A percentile compares a stretch with the other conserved stretches of the same genome.
Evolutionary conservation across 768 basidiomycete genomes (phyloP).

Genomic region (Hortiboletus campestris): DNA sequence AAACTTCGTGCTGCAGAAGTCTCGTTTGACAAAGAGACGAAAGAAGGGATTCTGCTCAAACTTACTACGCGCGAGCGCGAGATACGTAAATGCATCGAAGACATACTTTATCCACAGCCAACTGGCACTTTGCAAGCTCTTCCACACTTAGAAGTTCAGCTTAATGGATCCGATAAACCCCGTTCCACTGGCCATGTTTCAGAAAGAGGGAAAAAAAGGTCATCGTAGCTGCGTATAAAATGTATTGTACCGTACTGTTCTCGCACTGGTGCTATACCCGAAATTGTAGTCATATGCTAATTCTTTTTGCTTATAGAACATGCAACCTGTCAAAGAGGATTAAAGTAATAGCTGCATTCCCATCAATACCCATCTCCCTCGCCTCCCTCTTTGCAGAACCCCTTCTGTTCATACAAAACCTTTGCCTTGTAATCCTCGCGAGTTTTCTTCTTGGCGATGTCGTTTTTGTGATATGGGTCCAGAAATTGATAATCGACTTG

Average conservation of each 20-base stretch:
- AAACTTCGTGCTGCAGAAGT: slow-evolving; percentile 70
- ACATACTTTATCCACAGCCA: slow-evolving; percentile 54
- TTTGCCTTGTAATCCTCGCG: slow-evolving; percentile 84
- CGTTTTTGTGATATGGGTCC: slow-evolving; percentile 68
- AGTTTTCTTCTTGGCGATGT: slow-evolving; percentile 69
- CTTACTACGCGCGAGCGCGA: slow-evolving; percentile 77
- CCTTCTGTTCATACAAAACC: slow-evolving; percentile 77
- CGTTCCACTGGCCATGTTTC: slow-evolving; percentile 37
- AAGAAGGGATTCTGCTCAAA: slow-evolving; percentile 61
- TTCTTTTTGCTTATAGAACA: slow-evolving; percentile 1
- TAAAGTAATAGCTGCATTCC: slow-evolving; percentile 12
- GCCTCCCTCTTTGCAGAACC: slow-evolving; percentile 93
- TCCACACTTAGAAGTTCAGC: slow-evolving; percentile 35
- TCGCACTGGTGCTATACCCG: slow-evolving; percentile 13
- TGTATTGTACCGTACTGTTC: slow-evolving; percentile 23
- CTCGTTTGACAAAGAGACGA: slow-evolving; percentile 71
- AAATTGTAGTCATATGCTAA: slow-evolving; percentile 17
- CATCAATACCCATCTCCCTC: slow-evolving; percentile 91
- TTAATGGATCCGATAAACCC: slow-evolving; percentile 48
- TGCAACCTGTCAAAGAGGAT: background rate
- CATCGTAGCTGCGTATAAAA: slow-evolving; percentile 34
- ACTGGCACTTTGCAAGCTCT: slow-evolving; percentile 35
- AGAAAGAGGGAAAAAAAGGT: slow-evolving; percentile 61
- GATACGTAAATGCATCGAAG: slow-evolving; percentile 74
- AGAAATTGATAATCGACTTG: slow-evolving; percentile 72